Conservation (phyloP, 2,329 filamentous ascomycete genomes). For the Didymella exigua region DNA sequence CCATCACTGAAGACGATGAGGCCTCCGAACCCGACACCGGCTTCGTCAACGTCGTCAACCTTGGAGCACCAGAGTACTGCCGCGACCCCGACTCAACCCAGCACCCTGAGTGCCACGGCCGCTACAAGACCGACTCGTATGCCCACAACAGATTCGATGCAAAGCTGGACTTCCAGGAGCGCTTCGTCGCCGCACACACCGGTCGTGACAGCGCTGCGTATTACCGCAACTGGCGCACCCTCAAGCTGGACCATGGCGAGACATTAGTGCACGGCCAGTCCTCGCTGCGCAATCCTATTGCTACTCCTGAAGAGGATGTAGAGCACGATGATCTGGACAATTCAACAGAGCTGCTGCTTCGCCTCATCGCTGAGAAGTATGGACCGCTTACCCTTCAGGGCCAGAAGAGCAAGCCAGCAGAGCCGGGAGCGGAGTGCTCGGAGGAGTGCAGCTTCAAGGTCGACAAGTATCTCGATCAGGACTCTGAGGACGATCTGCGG, state of each 20-base stretch:
- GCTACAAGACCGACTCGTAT: background rate
- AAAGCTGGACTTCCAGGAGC: background rate
- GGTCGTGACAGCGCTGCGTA: background rate
- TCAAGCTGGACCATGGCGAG: constrained; percentile 1
- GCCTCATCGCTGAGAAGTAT: background rate
- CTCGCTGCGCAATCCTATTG: background rate
- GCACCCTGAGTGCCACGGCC: background rate
- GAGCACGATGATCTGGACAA: background rate
- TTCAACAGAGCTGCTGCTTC: background rate
- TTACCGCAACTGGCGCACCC: background rate
- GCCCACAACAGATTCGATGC: background rate
- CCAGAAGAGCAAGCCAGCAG: background rate
- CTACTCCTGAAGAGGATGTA: background rate
- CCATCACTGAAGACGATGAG: background rate
- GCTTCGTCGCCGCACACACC: background rate
- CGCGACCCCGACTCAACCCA: background rate
- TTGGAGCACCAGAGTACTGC: background rate
- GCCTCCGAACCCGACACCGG: background rate
- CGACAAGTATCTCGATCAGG: background rate
- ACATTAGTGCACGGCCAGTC: constrained; percentile 5
- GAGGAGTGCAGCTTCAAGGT: background rate
- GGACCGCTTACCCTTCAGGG: background rate
- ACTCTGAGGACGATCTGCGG: background rate
- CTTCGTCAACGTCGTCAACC: background rate
- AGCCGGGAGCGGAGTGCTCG: background rate